Evolutionary conservation across 2,329 filamentous ascomycete species (phyloP).

Genomic region (Grosmannia clavigera): DNA sequence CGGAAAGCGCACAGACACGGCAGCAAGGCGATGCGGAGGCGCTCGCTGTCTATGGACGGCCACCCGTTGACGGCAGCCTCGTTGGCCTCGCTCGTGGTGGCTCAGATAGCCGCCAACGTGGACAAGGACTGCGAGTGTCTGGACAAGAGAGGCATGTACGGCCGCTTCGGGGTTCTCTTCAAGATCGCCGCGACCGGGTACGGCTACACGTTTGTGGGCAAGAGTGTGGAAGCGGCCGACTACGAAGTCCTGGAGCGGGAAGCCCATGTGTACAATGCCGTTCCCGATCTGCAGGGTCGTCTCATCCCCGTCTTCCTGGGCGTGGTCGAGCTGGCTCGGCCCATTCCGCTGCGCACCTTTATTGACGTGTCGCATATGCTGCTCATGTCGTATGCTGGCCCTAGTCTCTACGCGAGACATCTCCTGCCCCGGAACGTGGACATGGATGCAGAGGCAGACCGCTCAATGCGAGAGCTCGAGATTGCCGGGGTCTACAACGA

Average conservation of each 20-base stretch:
- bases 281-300: neutral
- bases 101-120: neutral
- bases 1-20: too few species aligned
- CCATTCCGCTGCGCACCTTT: neutral
- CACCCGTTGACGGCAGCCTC: neutral
- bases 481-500: neutral
- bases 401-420: neutral
- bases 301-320: neutral
- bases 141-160: neutral
- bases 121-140: constrained; percentile 1
- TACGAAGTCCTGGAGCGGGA: neutral
- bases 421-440: too few species aligned
- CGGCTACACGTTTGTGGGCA: constrained; percentile 3
- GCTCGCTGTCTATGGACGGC: neutral
- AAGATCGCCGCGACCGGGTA: neutral
- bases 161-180: constrained; percentile 3
- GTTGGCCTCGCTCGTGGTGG: neutral
- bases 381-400: constrained; percentile 5
- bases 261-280: neutral
- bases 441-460: too few species aligned
- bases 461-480: neutral
- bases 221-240: neutral
- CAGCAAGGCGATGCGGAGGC: too few species aligned
- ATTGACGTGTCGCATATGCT: neutral
- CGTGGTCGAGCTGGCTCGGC: neutral